A percentile compares a stretch with the other conserved stretches of the same genome.
These are phyloP conservation scores for Rhododendron griersonianum DNA, from an alignment of 148 eudicot genomes.

Conservation along the genomic window DNA sequence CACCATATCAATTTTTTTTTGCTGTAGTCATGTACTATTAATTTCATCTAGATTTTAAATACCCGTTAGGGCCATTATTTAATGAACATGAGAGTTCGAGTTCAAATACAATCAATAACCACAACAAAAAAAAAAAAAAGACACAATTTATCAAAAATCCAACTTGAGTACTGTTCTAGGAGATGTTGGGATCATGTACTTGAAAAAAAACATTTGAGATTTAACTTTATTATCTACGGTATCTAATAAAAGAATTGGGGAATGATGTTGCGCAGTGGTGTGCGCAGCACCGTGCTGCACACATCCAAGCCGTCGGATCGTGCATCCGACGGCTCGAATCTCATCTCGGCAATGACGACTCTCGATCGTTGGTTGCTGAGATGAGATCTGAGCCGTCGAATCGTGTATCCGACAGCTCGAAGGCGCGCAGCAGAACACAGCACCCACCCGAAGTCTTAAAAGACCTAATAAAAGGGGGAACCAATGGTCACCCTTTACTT, in stretches of 20 bases:
- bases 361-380: too few species aligned
- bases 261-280: too few species aligned
- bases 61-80: too few species aligned
- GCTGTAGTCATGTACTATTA: neutral
- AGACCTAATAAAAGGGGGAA: neutral
- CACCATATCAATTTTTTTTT: neutral
- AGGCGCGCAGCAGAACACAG: too few species aligned
- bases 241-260: too few species aligned
- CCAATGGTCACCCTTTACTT: conserved; percentile 18
- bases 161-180: neutral
- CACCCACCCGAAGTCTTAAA: too few species aligned
- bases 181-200: neutral
- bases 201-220: neutral
- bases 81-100: neutral
- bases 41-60: neutral
- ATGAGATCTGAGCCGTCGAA: too few species aligned
- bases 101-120: neutral
- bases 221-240: neutral
- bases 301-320: too few species aligned
- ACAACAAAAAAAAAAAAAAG: neutral
- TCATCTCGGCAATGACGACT: too few species aligned
- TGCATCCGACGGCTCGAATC: too few species aligned
- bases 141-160: neutral
- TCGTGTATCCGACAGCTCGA: too few species aligned
- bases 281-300: too few species aligned